Evolutionary conservation across 2,329 filamentous ascomycete species (phyloP), one percentile per base, ranked within the genome.

Genomic region (Phaeosphaeriaceae sp.): DNA sequence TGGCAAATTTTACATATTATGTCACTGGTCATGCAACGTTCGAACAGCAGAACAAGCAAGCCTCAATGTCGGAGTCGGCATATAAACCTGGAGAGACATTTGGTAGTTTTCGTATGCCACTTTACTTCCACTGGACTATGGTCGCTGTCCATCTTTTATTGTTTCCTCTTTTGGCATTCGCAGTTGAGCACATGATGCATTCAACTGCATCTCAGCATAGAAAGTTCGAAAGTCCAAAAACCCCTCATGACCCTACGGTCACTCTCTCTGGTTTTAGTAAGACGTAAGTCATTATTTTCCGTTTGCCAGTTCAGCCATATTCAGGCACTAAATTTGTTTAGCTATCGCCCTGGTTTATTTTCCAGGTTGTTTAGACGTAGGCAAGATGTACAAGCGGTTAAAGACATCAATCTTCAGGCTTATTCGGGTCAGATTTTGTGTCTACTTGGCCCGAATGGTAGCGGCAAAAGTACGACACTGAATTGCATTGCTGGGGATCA

Each of bases 221-320:
- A 17, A 83, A 66, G 37, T 66, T 78, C 29, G 46, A 35, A 16
- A 28, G 23, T 16, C 53, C 57, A 8, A 29, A 7, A 2, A 44
- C 35, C 17, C 7, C 40, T 21, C 41, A 39, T 3, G 52, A 49
- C 30, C 53, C 63, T 26, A 87, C 90, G 7, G 62, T 65, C 18
- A 55, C 42, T 4, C 38, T 67, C 2, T 50, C 51, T 1, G 49
- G 39, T 2, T 61, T 67, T 29, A 50, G 50, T 18, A 65, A 66
- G 33, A 66, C 58, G 57, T 64, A 44, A 41, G 58, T 48, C 11
- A 3, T 8, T 2, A 26, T 26, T 26, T 26, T 26, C 23, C 2
- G 7, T 6, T 8, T 26, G 7, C 11, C 6, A 9, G n/a, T 26
- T 11, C 3, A 26, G 23, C 7, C 7, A 26, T 11, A 11, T 8